Base-by-base conservation (phyloP, 352 stramenopile species). In the Phytopythium aichiense region DNA sequence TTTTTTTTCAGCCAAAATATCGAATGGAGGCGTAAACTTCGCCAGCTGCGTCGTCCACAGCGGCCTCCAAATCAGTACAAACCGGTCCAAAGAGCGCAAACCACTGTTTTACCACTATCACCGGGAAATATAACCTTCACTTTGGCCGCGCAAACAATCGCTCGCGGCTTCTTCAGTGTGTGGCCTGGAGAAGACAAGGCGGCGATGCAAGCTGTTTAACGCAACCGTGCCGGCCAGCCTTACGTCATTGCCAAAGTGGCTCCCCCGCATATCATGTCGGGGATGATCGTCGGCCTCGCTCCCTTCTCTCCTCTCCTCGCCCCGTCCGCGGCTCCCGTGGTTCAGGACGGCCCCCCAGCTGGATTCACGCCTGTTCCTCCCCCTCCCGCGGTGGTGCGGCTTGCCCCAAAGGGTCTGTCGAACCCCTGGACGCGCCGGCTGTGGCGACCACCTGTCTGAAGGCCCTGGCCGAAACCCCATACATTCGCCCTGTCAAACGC, bases 231-330 rank as follows among this genome's bases (percentile, higher is more conserved):
- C 28, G 28, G 35, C 35, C 35, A 11, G 35, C 9, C 53, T 35
- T 49, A 31, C 53, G 53, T 59, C 54, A 59, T 12, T 37, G 49
- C 15, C 25, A 40, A 55, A 37, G 49, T 55, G 28, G 49, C 49
- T 55, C 49, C 3, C 16, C 7, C 6, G 16, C 49, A 38, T 55
- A 55, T 55, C 49, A 55, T 55, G 45, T 51, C 22, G 45, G 45
- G 45, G 22, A 25, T 20, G 42, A 20, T 22, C 16, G 37, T 6
- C 1, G 16, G 22, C 7, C 42, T 16, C 9, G 35, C 18, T 25
- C 20, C 20, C 42, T 49, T 5, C 20, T 7, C 7, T 49, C 42
- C 20, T 25, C 9, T 5, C 11, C 18, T 18, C 42, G 42, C 42
- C 42, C 42, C 42, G 42, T 49, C 42, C 42, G 35, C 12, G 35